A percentile compares a stretch with the other conserved stretches of the same genome.
Evolutionary conservation across 495 filamentous ascomycete species (phyloP).

Genomic region (Penicillium malachiteum): DNA sequence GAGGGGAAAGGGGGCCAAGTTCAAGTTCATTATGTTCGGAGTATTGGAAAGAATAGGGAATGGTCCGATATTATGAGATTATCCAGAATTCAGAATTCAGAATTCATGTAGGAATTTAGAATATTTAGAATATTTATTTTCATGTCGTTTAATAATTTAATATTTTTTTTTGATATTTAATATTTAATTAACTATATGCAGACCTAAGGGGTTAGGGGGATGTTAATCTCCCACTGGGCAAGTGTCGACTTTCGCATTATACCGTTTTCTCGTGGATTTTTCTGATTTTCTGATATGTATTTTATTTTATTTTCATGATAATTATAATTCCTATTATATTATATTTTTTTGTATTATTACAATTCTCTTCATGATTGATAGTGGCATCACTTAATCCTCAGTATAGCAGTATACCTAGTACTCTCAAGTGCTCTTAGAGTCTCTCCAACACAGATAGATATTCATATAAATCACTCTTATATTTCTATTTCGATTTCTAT

Average conservation of each 20-base stretch:
- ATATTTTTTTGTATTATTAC: not conserved
- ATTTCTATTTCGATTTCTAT: no score
- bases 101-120: not conserved
- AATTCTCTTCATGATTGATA: not conserved
- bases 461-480: no score
- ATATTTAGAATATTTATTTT: not conserved
- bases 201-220: not conserved
- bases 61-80: constrained; percentile 16
- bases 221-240: not conserved
- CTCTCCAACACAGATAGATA: no score
- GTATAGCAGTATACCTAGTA: no score
- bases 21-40: constrained; percentile 10
- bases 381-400: not conserved
- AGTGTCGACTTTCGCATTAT: no score
- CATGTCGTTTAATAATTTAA: not conserved
- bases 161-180: not conserved
- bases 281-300: not conserved
- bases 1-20: constrained; percentile 26
- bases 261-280: not conserved
- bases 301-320: not conserved
- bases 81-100: no score
- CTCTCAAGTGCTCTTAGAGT: no score
- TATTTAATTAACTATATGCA: not conserved
- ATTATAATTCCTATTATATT: not conserved
- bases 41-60: constrained; percentile 25